Conservation (phyloP, 805 yeast genomes). For the Yarrowia sp. region DNA sequence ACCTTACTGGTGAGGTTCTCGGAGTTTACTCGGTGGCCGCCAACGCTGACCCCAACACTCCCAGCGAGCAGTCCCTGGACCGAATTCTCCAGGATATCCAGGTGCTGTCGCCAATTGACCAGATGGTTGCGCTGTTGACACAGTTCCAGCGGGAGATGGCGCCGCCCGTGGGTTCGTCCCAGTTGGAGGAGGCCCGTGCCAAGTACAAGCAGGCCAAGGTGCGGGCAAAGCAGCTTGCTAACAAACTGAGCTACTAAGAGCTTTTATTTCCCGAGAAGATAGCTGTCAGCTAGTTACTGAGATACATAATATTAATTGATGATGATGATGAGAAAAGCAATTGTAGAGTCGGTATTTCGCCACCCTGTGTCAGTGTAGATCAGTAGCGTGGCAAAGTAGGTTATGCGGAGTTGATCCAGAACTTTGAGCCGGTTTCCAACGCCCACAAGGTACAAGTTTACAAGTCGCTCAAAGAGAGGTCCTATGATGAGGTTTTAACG, state of each 20-base stretch:
- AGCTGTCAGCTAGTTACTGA: slow-evolving; percentile 27
- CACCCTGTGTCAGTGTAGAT: not conserved
- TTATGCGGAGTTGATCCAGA: slow-evolving; percentile 8
- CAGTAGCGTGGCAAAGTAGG: slow-evolving; percentile 5
- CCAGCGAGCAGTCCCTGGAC: slow-evolving; percentile 23
- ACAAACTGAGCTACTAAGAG: slow-evolving; percentile 28
- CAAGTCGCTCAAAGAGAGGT: not conserved
- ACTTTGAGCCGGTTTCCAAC: not conserved
- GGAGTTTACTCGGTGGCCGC: slow-evolving; percentile 13
- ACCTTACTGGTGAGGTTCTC: slow-evolving; percentile 29
- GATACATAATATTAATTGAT: slow-evolving; percentile 11
- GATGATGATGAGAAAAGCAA: slow-evolving; percentile 18
- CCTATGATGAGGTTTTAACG: not conserved
- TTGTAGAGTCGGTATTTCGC: not conserved
- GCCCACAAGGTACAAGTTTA: too few species aligned
- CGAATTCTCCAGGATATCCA: slow-evolving; percentile 25
- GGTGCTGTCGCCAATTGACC: slow-evolving; percentile 23
- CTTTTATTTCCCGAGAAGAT: not conserved
- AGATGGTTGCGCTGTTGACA: slow-evolving; percentile 24
- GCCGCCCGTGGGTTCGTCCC: slow-evolving; percentile 15
- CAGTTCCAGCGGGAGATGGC: slow-evolving; percentile 32
- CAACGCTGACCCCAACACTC: slow-evolving; percentile 2
- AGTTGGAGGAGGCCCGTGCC: slow-evolving; percentile 30
- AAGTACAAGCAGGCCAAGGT: slow-evolving; percentile 30
- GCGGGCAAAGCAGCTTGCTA: slow-evolving; percentile 27